These are phyloP conservation scores for Lepidium campestre DNA, from an alignment of 441 rosid genomes.

Conservation along the genomic window DNA sequence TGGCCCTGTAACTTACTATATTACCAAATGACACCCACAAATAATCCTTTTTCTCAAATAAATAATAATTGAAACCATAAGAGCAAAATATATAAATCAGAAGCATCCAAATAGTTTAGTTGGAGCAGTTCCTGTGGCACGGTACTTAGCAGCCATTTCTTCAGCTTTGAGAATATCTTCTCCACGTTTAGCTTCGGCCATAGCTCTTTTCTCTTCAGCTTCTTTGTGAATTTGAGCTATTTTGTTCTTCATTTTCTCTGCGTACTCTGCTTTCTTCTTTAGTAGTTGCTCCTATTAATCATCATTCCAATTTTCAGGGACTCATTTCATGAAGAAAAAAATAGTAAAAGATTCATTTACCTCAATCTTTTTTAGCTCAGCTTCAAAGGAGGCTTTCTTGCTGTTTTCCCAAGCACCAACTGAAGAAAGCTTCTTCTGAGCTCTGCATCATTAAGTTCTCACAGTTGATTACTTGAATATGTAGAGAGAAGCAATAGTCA, in stretches of 20 bases:
- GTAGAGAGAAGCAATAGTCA: too few relatives aligned
- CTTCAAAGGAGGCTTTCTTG: constrained; percentile 65
- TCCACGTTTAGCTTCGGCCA: constrained; percentile 65
- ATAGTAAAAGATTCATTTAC: constrained; percentile 22
- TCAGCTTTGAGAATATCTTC: constrained; percentile 87
- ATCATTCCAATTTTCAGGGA: neutral
- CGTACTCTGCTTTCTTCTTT: constrained; percentile 67
- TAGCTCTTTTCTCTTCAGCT: constrained; percentile 84
- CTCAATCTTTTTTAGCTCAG: constrained; percentile 70
- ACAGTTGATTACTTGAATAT: too few relatives aligned
- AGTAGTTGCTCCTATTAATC: constrained; percentile 6
- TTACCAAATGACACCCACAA: constrained; percentile 9
- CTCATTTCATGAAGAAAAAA: neutral
- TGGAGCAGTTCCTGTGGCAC: constrained; percentile 67
- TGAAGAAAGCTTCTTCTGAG: constrained; percentile 70
- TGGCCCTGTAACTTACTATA: neutral
- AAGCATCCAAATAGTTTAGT: constrained; percentile 61
- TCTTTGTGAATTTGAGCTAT: constrained; percentile 62
- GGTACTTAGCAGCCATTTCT: constrained; percentile 74
- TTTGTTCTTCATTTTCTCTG: constrained; percentile 77
- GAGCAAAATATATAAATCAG: constrained; percentile 9
- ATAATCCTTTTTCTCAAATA: neutral
- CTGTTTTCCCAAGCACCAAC: constrained; percentile 79
- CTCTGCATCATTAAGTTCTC: constrained; percentile 41
- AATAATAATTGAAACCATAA: neutral